Evolutionary conservation across 2,329 filamentous ascomycete species (phyloP).

Genomic region (Arthrobotrys megalospora): DNA sequence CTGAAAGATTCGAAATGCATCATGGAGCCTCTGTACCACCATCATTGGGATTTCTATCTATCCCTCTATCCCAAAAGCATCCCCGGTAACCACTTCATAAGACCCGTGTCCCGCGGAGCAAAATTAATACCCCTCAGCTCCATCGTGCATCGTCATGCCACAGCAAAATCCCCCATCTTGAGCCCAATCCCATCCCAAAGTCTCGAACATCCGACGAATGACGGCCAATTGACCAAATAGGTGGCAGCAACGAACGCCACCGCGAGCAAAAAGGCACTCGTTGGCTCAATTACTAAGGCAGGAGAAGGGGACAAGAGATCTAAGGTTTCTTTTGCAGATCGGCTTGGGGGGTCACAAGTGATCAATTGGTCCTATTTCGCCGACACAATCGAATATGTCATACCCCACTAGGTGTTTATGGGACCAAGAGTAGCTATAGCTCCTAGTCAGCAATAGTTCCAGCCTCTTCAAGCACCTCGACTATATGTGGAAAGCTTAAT

Average conservation of each 20-base stretch:
- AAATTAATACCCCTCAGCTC: constrained; percentile 11
- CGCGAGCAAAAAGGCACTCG: not conserved
- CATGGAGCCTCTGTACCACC: not conserved
- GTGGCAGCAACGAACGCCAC: constrained; percentile 25
- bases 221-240: constrained; percentile 27
- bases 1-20: no score
- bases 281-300: not conserved
- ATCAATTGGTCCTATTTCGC: constrained; percentile 1
- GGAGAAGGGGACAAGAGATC: constrained; percentile 22
- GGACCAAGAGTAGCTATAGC: not conserved
- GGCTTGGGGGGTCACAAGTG: not conserved
- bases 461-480: not conserved
- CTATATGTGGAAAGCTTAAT: not conserved
- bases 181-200: not conserved
- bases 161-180: not conserved
- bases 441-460: not conserved
- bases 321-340: constrained; percentile 16
- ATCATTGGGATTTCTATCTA: not conserved
- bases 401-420: not conserved
- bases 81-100: constrained; percentile 5
- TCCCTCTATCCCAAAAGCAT: not conserved
- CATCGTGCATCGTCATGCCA: not conserved
- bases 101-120: constrained; percentile 8
- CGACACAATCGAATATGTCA: constrained; percentile 4
- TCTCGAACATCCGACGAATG: constrained; percentile 32